Base-by-base conservation (phyloP, 352 stramenopile species). In the Globisporangium middletonii region DNA sequence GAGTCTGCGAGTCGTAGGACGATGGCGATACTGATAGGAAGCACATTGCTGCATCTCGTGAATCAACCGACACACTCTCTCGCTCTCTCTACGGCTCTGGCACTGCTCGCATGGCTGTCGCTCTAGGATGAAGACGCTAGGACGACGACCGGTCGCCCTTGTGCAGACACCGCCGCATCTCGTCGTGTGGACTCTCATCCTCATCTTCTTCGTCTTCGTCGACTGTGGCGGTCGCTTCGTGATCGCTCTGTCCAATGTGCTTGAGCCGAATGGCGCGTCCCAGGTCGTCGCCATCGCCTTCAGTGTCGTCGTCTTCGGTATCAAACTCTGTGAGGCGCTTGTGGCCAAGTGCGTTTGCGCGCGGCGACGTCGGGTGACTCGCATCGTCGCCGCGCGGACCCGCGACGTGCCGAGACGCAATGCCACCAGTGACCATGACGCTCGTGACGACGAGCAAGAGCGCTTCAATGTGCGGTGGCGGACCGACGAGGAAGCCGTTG, bases 401-500 rank as follows among this genome's bases (percentile, higher is more conserved):
- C 11, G 54, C 42, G 26, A 89, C 73, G 35, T 51, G 67, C 19
- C 64, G 68, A 6, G 79, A 80, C 4, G 75, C 65, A 19, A 79
- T 55, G 0, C 75, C 82, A n/a, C 87, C 88, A 5, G 75, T 63
- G 6, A 80, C 63, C 69, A 93, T 90, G 30, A 93, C 77, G 18
- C 69, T 77, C 15, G 82, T 79, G n/a, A 86, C 87, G 26, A 94
- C 77, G 26, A 90, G 55, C 8, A 97, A 62, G 47, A 97, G 55
- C n/a, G 89, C 67, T 28, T 75, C 72, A 4, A 96, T 68, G 54
- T 94, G 86, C 37, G 88, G 72, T 18, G 81, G 77, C 18, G 80
- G 77, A 2, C 78, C 80, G 56, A 96, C 85, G 30, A 97, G 75
- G 46, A 83, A 90, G 2, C 86, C 88, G 50, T 96, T 95, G 23